Evolutionary conservation across 208 protist species (phyloP).

Genomic region (Leishmania lainsoni): DNA sequence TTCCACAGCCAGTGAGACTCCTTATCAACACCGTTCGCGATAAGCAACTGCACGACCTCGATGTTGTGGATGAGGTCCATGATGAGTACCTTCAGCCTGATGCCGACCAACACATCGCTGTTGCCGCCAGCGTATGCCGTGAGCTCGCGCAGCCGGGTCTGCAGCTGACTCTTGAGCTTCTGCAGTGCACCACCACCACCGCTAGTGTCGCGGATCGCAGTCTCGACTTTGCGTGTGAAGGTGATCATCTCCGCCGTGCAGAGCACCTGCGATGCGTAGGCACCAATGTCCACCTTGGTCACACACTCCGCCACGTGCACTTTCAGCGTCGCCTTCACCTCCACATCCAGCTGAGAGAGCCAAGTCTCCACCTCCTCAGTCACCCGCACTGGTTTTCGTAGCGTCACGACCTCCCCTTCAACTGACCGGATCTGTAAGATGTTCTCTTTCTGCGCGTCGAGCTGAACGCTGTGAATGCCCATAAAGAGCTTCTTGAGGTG

Average conservation of each 20-base stretch:
- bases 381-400: slow-evolving; percentile 91
- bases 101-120: slow-evolving; percentile 83
- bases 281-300: slow-evolving; percentile 82
- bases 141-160: slow-evolving; percentile 82
- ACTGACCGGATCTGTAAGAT: slow-evolving; percentile 92
- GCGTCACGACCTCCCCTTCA: slow-evolving; percentile 94
- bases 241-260: slow-evolving; percentile 94
- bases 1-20: slow-evolving; percentile 95
- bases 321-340: slow-evolving; percentile 94
- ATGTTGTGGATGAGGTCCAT: slow-evolving; percentile 99
- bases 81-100: slow-evolving; percentile 97
- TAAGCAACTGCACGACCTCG: slow-evolving; percentile 94
- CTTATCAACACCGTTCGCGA: slow-evolving; percentile 74
- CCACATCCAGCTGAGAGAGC: slow-evolving; percentile 91
- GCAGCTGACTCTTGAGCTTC: slow-evolving; percentile 76
- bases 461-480: slow-evolving; percentile 95
- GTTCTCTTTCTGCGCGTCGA: slow-evolving; percentile 86
- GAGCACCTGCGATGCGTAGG: slow-evolving; percentile 95
- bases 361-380: slow-evolving; percentile 96
- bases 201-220: slow-evolving; percentile 78
- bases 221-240: slow-evolving; percentile 92
- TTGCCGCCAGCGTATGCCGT: slow-evolving; percentile 82
- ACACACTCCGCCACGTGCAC: slow-evolving; percentile 84
- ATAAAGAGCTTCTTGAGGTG: slow-evolving; percentile 99
- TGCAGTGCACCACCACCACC: slow-evolving; percentile 64